A percentile compares a stretch with the other conserved stretches of the same genome.
These are phyloP conservation scores for Schizochytrium sp. DNA, from an alignment of 108 stramenopile genomes.

Conservation along the genomic window DNA sequence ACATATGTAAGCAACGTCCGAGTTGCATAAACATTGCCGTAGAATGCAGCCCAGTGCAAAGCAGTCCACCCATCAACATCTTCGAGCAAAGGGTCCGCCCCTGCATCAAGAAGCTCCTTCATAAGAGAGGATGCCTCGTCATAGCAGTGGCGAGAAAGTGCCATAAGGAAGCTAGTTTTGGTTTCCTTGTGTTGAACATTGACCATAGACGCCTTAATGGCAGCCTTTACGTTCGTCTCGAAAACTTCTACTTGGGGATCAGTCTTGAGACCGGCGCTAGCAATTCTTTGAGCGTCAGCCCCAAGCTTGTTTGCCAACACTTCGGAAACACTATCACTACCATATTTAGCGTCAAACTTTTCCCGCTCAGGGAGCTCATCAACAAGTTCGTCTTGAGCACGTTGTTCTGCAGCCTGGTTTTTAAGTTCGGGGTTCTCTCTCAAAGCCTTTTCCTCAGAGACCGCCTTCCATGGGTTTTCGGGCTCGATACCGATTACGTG, in stretches of 20 bases:
- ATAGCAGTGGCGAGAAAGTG: not conserved
- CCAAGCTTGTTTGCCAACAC: not conserved
- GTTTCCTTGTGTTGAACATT: conserved; percentile 17
- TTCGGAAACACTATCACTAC: not conserved
- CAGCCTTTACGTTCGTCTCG: not conserved
- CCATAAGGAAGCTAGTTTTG: not conserved
- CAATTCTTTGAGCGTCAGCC: not conserved
- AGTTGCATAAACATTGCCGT: not conserved
- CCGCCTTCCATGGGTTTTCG: conserved; percentile 24
- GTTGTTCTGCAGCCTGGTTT: not conserved
- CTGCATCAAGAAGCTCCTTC: not conserved
- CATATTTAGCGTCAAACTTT: not conserved
- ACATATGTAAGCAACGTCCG: not conserved
- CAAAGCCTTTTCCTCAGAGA: not conserved
- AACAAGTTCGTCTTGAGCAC: not conserved
- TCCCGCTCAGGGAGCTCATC: not conserved
- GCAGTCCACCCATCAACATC: conserved; percentile 30
- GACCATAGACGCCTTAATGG: not conserved
- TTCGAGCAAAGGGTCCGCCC: not conserved
- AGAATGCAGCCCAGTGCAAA: not conserved
- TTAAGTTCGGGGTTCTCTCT: not conserved
- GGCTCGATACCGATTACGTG: not conserved
- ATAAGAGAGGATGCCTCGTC: not conserved
- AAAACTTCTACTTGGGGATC: not conserved
- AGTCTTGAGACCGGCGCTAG: conserved; percentile 20